phyloP scores from a whole-genome alignment of 129 eudicot genomes.

The Erigeron canadensis region DNA sequence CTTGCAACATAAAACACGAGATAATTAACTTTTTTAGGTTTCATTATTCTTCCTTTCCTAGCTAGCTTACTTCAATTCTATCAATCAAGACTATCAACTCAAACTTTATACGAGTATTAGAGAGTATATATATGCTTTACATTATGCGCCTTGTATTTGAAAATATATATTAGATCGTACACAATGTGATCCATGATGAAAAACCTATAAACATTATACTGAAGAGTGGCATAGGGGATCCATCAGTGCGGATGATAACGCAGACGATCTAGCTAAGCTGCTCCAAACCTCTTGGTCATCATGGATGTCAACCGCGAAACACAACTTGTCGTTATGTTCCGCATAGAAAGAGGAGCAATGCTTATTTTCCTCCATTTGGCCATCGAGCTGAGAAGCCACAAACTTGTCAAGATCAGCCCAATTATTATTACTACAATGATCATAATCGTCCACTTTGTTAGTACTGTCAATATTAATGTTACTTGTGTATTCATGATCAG shows the following conservation, averaged over 20 bases:
- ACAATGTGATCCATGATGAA: not conserved
- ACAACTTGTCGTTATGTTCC: conserved; percentile 27
- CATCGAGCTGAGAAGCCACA: conserved; percentile 57
- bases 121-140: no score
- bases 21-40: no score
- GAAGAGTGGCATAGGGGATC: conserved; percentile 54
- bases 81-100: no score
- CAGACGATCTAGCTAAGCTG: conserved; percentile 40
- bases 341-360: conserved; percentile 18
- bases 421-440: not conserved
- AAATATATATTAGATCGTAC: conserved; percentile 2
- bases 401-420: conserved; percentile 53
- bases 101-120: no score
- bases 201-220: conserved; percentile 18
- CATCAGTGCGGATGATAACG: conserved; percentile 14
- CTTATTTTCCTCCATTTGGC: conserved; percentile 35
- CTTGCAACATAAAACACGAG: no score
- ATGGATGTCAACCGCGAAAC: conserved; percentile 22
- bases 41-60: no score
- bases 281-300: conserved; percentile 39
- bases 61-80: no score
- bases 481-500: not conserved
- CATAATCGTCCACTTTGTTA: conserved; percentile 11
- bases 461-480: not conserved
- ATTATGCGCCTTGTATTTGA: no score